Conservation (phyloP, 768 basidiomycete species). For the Naganishia vaughanmartiniae region DNA sequence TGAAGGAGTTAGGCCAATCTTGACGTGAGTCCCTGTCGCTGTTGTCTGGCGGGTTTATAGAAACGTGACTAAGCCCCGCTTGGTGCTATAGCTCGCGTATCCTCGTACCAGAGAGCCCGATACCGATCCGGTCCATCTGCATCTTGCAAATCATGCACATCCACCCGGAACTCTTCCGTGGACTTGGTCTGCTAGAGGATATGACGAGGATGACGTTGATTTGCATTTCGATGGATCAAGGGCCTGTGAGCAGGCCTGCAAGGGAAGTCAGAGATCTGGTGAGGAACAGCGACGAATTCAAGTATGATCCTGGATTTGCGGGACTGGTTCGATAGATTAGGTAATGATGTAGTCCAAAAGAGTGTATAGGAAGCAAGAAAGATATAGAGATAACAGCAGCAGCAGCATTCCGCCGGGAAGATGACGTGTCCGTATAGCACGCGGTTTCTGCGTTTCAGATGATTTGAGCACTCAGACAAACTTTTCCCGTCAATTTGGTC, state of each 20-base stretch:
- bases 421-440: too few species aligned
- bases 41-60: neutral
- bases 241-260: conserved; percentile 11
- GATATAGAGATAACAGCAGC: too few species aligned
- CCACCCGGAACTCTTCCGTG: conserved; percentile 20
- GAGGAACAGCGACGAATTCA: conserved; percentile 21
- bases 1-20: neutral
- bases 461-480: too few species aligned
- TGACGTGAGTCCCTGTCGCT: conserved; percentile 16
- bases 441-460: too few species aligned
- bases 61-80: too few species aligned
- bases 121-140: conserved; percentile 21
- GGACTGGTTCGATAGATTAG: conserved; percentile 16
- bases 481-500: too few species aligned
- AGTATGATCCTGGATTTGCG: conserved; percentile 16
- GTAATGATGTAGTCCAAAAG: neutral
- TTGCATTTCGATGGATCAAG: conserved; percentile 19
- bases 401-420: too few species aligned
- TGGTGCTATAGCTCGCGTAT: conserved; percentile 2
- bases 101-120: conserved; percentile 17
- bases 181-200: conserved; percentile 15
- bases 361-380: neutral
- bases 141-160: conserved; percentile 22
- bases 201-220: conserved; percentile 15
- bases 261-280: conserved; percentile 16